Evolutionary conservation across 768 basidiomycete species (phyloP).

Genomic region (Dentipellis fragilis): DNA sequence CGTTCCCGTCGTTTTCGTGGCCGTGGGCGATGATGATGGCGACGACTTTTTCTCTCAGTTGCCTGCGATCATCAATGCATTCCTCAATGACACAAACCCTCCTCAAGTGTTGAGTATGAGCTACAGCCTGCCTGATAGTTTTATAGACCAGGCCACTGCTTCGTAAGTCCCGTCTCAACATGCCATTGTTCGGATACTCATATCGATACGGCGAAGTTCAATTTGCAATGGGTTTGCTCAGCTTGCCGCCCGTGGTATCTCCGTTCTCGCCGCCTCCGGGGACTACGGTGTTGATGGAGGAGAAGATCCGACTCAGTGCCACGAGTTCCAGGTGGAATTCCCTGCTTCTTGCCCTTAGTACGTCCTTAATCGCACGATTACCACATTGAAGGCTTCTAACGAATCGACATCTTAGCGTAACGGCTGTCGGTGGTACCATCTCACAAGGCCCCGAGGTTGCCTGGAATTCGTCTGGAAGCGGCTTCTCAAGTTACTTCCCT

Average conservation of each 20-base stretch:
- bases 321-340: constrained; percentile 24
- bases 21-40: constrained; percentile 12
- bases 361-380: not conserved
- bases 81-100: constrained; percentile 11
- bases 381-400: not conserved
- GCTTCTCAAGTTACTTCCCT: constrained; percentile 15
- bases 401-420: not conserved
- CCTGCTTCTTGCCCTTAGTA: constrained; percentile 26
- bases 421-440: not conserved
- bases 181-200: not conserved
- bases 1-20: constrained; percentile 17
- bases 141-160: constrained; percentile 14
- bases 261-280: constrained; percentile 28
- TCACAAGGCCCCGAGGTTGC: constrained; percentile 16
- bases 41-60: constrained; percentile 19
- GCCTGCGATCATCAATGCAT: constrained; percentile 17
- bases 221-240: constrained; percentile 26
- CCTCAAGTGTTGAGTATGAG: constrained; percentile 19
- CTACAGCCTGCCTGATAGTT: constrained; percentile 23
- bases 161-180: constrained; percentile 13
- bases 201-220: constrained; percentile 8
- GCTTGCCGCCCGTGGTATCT: constrained; percentile 26
- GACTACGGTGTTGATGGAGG: constrained; percentile 27
- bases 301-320: constrained; percentile 16
- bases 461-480: constrained; percentile 11